A percentile compares a stretch with the other conserved stretches of the same genome.
Conservation (phyloP, 1,284 basidiomycete species). For the Chalciporus piperatoides region DNA sequence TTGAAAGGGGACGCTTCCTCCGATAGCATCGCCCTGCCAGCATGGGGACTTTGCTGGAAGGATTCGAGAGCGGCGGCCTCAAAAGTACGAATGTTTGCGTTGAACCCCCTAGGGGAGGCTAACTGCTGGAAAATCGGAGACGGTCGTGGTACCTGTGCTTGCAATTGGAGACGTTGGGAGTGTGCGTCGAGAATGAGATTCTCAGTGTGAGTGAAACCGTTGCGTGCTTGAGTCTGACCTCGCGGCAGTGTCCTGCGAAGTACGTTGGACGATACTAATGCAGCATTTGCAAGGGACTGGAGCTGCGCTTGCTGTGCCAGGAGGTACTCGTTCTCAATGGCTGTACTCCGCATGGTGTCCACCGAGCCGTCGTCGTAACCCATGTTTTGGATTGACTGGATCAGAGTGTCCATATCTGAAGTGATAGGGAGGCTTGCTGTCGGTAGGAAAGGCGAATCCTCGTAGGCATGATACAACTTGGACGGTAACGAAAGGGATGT, state of each 20-base stretch:
- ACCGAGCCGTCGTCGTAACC: constrained; percentile 18
- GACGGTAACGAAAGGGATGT: constrained; percentile 22
- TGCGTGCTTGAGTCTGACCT: constrained; percentile 38
- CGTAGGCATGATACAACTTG: constrained; percentile 16
- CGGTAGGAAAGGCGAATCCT: constrained; percentile 16
- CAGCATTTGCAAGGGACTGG: constrained; percentile 23
- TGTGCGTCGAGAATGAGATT: constrained; percentile 64
- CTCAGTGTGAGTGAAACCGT: constrained; percentile 64
- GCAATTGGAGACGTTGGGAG: constrained; percentile 29
- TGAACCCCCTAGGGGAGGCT: constrained; percentile 6
- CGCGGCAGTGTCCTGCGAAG: constrained; percentile 19
- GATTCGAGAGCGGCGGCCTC: not conserved
- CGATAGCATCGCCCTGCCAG: constrained; percentile 6
- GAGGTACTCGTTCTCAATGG: constrained; percentile 19
- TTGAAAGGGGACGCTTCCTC: constrained; percentile 31
- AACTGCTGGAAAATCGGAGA: constrained; percentile 8
- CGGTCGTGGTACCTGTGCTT: constrained; percentile 12
- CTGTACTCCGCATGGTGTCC: constrained; percentile 14
- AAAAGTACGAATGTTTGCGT: constrained; percentile 5
- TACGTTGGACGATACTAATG: constrained; percentile 13
- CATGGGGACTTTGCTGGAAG: constrained; percentile 2
- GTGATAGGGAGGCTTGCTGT: constrained; percentile 13
- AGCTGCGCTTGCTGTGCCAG: constrained; percentile 23
- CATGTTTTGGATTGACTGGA: constrained; percentile 28
- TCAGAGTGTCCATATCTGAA: constrained; percentile 20